Conservation (phyloP, 2,329 filamentous ascomycete species). For the Cytospora piceae region DNA sequence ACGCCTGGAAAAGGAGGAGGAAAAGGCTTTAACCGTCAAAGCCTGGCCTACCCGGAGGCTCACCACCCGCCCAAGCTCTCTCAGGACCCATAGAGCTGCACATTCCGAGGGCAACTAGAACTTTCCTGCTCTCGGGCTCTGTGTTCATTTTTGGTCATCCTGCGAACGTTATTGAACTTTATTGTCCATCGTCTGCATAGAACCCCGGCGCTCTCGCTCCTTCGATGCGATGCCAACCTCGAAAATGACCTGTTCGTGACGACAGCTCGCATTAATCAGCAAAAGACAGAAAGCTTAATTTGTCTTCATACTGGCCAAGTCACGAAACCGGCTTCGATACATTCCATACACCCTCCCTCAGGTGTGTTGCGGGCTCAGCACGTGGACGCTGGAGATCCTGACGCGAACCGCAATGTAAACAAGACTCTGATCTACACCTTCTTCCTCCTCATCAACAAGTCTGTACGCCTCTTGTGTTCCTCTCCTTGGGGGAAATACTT, state of each 20-base stretch:
- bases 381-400: neutral
- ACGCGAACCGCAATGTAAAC: conserved; percentile 21
- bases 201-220: conserved; percentile 4
- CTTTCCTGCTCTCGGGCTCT: neutral
- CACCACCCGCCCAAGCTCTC: neutral
- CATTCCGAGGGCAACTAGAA: no score
- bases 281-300: conserved; percentile 17
- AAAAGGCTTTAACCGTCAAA: neutral
- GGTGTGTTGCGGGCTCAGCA: neutral
- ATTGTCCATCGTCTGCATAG: conserved; percentile 2
- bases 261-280: conserved; percentile 5
- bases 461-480: neutral
- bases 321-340: neutral
- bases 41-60: conserved; percentile 8
- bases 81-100: conserved; percentile 7
- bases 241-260: conserved; percentile 21
- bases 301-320: neutral
- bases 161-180: neutral
- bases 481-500: no score
- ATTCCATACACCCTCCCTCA: neutral
- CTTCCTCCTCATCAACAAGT: no score
- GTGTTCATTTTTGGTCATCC: neutral
- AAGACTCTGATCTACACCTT: conserved; percentile 19
- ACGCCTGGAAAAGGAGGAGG: neutral
- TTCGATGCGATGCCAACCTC: conserved; percentile 10